Base-by-base conservation (phyloP, 768 basidiomycete genomes). In the Multifurca ochricompacta region DNA sequence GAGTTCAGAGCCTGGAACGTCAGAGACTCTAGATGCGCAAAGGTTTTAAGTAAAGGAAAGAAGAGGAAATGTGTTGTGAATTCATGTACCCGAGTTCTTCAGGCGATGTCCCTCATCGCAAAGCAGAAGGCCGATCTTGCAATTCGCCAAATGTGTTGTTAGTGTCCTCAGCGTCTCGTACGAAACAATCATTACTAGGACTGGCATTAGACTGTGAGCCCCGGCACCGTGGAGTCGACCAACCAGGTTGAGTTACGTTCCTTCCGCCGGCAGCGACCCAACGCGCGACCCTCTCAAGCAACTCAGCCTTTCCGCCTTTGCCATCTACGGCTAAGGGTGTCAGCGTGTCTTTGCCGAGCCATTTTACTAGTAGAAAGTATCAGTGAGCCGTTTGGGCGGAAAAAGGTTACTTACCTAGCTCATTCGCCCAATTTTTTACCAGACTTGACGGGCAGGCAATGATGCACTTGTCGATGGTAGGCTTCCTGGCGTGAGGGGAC, bases 341-440 rank as follows among this genome's bases (percentile, higher is more conserved):
- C 48, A 96, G 72, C 1, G 93, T 74, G 41, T 84, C 87, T 64
- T 82, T 81, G 3, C 94, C 96, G 16, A 99, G 74, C 96, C 96
- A 99, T 73, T 99, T 99, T 28, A 83, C 93, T 97, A 58, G 11
- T n/a, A 25, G 4, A 27, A 16, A 39, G 9, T 44, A 28, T 45
- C 46, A n/a, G 50, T 31, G 28, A 36, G 30, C 51, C 54, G 39
- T 43, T 23, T 32, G 48, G 27, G 4, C 23, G 48, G 28, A 35
- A 11, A 13, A 53, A n/a, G 39, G 40, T 3, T 31, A 71, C 77
- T 48, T 57, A 85, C 94, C 81, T 27, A 98, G 75, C 70, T 99
- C 96, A 67, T 98, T 97, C 0, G 91, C 95, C 96, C 96, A 99
- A 63, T 98, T 98, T 67, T 89, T 90, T 28, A 99, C 96, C 56